Evolutionary conservation across 257 asterid species (phyloP), one percentile per base, ranked within the genome.

Genomic region (Jacaranda mimosifolia): DNA sequence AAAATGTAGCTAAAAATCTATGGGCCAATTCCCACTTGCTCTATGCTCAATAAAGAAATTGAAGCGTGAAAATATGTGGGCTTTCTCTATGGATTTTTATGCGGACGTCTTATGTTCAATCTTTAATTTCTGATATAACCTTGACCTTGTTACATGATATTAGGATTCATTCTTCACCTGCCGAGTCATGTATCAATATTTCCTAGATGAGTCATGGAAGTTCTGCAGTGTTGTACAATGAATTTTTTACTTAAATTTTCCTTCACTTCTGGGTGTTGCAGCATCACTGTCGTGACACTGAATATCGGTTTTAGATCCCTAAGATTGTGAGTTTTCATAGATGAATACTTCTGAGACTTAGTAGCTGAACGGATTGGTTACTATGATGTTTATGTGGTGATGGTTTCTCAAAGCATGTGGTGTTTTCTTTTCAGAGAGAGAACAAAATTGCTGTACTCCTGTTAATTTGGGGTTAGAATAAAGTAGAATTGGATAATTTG

Each of bases 1-100:
- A 60, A 63, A 59, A 9, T 53, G 4, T n/a, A 40, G 19, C 82
- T 70, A 40, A 62, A 63, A 53, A 62, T 64, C 55, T 38, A 39
- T 5, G 19, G 17, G 70, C 11, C 59, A 12, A 17, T 39, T 63
- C 60, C 48, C 66, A 70, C 53, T 77, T 48, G 38, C 70, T 56
- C 18, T 51, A 4, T 57, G 42, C 36, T 74, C 18, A 62, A 32
- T 59, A 48, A 51, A 38, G 73, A 10, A 74, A 74, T 35, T 46
- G 39, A 75, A 65, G 72, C 60, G 57, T 66, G 14, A 43, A 56
- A 38, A 10, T 52, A 9, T 55, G 19, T 18, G 59, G 68, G 74
- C 36, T 65, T 51, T 38, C 1, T 52, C 12, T 38, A 52, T 68
- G 72, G 68, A 45, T 42, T 76, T 66, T 11, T 57, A 52, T 52